Evolutionary conservation across 116 monocot species (phyloP).

Genomic region (Trichopus zeylanicus): DNA sequence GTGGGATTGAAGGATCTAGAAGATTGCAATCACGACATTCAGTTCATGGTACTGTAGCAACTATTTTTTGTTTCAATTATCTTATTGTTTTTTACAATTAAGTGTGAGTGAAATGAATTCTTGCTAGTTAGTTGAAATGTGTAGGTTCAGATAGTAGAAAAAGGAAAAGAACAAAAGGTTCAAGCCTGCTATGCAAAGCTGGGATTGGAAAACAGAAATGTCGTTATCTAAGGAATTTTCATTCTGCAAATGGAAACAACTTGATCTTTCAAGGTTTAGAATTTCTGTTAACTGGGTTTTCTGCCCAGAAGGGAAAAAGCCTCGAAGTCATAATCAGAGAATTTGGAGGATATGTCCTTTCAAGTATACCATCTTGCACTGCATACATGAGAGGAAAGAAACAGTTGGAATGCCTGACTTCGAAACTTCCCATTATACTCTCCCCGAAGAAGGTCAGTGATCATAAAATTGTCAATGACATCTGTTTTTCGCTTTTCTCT

Average conservation of each 20-base stretch:
- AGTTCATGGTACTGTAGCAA: background rate
- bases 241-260: constrained; percentile 13
- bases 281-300: constrained; percentile 80
- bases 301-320: constrained; percentile 45
- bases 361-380: constrained; percentile 34
- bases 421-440: constrained; percentile 50
- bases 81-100: background rate
- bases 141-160: constrained; percentile 30
- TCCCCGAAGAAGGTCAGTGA: constrained; percentile 60
- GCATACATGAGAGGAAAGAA: constrained; percentile 23
- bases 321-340: constrained; percentile 44
- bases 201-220: constrained; percentile 4
- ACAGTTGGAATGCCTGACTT: background rate
- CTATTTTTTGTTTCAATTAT: background rate
- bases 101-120: no score
- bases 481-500: background rate
- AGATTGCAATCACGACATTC: background rate
- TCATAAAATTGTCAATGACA: background rate
- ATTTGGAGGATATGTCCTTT: constrained; percentile 64
- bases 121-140: background rate
- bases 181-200: constrained; percentile 7
- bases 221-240: constrained; percentile 7
- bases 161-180: constrained; percentile 14
- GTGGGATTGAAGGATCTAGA: background rate
- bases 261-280: constrained; percentile 59